These are phyloP conservation scores for Primulina huaijiensis DNA, from an alignment of 257 asterid genomes.

Conservation along the genomic window DNA sequence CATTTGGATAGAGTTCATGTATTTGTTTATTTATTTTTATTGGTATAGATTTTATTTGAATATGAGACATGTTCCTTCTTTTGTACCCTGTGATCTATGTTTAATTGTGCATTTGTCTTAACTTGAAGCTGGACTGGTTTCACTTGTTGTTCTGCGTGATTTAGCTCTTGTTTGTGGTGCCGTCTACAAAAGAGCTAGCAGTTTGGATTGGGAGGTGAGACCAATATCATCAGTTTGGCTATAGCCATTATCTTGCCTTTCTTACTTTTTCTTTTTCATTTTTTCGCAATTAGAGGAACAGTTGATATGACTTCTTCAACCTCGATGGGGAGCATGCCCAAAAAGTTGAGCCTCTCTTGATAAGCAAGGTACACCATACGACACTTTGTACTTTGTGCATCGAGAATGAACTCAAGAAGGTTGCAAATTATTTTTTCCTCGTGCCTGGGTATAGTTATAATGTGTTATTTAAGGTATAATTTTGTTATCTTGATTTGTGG, in stretches of 20 bases:
- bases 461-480: neutral
- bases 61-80: neutral
- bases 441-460: neutral
- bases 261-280: slow-evolving; percentile 21
- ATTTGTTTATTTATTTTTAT: too few relatives aligned
- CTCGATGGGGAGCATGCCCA: slow-evolving; percentile 64
- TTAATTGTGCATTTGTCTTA: slow-evolving; percentile 9
- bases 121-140: slow-evolving; percentile 77
- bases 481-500: neutral
- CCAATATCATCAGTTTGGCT: slow-evolving; percentile 5
- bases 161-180: slow-evolving; percentile 89
- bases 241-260: slow-evolving; percentile 14
- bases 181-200: slow-evolving; percentile 68
- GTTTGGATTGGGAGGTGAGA: slow-evolving; percentile 70
- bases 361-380: slow-evolving; percentile 60
- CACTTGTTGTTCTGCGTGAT: slow-evolving; percentile 76
- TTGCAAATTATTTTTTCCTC: neutral
- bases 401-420: slow-evolving; percentile 6
- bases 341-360: slow-evolving; percentile 78
- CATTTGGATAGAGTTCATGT: neutral
- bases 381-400: neutral
- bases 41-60: neutral
- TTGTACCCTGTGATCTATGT: neutral
- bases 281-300: slow-evolving; percentile 47
- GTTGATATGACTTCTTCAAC: slow-evolving; percentile 78